Percentiles rank a stretch among this genome's conserved stretches.
These are phyloP conservation scores for Delonix regia DNA, from an alignment of 306 rosid species.

Conservation along the genomic window DNA sequence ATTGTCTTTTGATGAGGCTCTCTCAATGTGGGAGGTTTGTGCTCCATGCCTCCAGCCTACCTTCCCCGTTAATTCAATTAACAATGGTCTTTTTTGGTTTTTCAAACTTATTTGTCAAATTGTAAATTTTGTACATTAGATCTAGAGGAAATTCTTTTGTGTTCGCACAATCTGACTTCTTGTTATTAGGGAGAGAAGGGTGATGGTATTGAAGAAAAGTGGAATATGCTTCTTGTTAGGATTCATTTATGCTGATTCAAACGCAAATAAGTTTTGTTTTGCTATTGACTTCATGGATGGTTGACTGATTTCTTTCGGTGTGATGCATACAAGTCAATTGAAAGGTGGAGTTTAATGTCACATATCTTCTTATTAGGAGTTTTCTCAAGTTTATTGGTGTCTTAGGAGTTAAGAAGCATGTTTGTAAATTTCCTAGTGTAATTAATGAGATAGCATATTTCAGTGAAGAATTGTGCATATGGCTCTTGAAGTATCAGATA, in stretches of 20 bases:
- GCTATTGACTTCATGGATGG: constrained; percentile 20
- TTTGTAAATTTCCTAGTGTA: constrained; percentile 12
- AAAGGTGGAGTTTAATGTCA: not conserved
- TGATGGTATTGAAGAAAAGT: not conserved
- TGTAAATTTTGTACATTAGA: constrained; percentile 4
- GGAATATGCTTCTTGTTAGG: constrained; percentile 27
- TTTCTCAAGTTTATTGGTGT: constrained; percentile 33
- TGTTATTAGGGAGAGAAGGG: constrained; percentile 13
- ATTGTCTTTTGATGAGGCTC: constrained; percentile 81
- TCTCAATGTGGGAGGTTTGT: constrained; percentile 96
- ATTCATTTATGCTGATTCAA: constrained; percentile 11
- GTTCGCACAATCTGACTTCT: not conserved
- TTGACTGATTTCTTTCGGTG: not conserved
- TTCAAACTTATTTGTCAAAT: constrained; percentile 9
- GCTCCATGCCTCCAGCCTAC: not conserved
- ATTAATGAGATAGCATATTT: constrained; percentile 1
- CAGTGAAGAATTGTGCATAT: not conserved
- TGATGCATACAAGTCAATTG: not conserved
- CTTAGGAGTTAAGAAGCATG: not conserved
- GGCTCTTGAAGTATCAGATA: constrained; percentile 14
- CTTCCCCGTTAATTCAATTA: not conserved
- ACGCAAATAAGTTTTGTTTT: constrained; percentile 1
- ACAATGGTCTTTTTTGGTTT: not conserved
- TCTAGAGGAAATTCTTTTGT: constrained; percentile 15
- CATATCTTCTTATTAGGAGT: constrained; percentile 25